Base-by-base conservation (phyloP, 257 asterid species). In the Solanum ossicruentum region DNA sequence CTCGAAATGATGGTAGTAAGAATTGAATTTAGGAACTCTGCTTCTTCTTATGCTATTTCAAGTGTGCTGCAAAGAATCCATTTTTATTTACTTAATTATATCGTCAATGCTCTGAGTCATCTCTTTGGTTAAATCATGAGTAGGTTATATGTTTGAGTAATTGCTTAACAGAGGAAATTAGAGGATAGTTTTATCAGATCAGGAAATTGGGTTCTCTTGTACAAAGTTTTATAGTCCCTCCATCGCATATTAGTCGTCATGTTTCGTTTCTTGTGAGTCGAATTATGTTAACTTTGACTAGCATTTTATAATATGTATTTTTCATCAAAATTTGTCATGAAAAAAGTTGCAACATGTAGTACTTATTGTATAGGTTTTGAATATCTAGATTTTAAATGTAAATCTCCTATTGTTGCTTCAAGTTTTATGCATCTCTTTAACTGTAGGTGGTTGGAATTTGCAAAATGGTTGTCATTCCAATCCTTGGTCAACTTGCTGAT, bases 401-500 rank as follows among this genome's bases (percentile, higher is more conserved):
- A 36, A 36, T 0, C 18, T 11, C 20, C 56, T 7, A 10, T 70
- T 73, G 32, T 47, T 45, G 32, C n/a, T 13, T 13, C 77, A 36
- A 17, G 51, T 36, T 69, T 69, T 36, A 39, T 39, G 52, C 26
- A 36, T 86, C 98, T 97, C 11, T 78, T 1, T 63, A 16, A 16
- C 11, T 89, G 86, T 87, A 96, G 99, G 91, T 92, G 80, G 97
- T 93, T 17, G 99, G 98, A 45, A 89, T 93, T 85, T 92, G 95
- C 93, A 93, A 93, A 92, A 92, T 94, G 97, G 91, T 94, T 84
- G 93, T 89, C 84, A 91, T 96, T 87, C 99, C 99, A 49, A 90
- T 93, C 58, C 36, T 96, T 84, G 98, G 98, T 66, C 98, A 96
- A 90, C 92, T 96, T 84, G 91, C 99, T 11, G 98, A 96, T 89